Evolutionary conservation across 495 filamentous ascomycete genomes (phyloP).

Genomic region (Coniosporium apollinis): DNA sequence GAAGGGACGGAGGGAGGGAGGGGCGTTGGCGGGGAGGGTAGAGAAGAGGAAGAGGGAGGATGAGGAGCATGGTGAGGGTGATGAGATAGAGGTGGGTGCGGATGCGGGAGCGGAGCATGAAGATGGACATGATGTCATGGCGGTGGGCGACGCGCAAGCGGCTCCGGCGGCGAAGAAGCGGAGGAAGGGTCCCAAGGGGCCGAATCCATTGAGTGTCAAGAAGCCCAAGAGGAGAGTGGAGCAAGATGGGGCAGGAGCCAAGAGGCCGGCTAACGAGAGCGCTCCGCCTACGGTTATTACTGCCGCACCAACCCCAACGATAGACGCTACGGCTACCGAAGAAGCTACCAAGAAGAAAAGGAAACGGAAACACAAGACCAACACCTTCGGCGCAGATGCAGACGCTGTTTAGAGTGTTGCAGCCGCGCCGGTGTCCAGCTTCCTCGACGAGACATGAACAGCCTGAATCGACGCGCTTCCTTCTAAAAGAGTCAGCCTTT

Average conservation of each 20-base stretch:
- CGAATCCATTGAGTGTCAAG: slow-evolving; percentile 82
- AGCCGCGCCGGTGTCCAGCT: too few relatives aligned
- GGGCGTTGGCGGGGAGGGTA: slow-evolving; percentile 4
- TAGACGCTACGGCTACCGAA: too few relatives aligned
- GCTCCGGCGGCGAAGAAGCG: slow-evolving; percentile 41
- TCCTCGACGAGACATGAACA: too few relatives aligned
- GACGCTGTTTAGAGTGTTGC: too few relatives aligned
- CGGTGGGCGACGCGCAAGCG: slow-evolving; percentile 5
- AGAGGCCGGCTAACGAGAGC: not conserved
- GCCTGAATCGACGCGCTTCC: too few relatives aligned
- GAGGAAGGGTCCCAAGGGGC: slow-evolving; percentile 53
- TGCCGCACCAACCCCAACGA: too few relatives aligned
- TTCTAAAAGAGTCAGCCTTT: too few relatives aligned
- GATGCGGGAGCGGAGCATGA: slow-evolving; percentile 7
- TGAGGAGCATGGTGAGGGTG: slow-evolving; percentile 27
- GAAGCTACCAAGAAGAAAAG: slow-evolving; percentile 13
- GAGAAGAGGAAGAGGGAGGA: slow-evolving; percentile 33
- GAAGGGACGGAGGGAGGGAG: slow-evolving; percentile 27
- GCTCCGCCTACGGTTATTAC: too few relatives aligned
- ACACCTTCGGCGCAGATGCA: too few relatives aligned
- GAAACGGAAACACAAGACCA: slow-evolving; percentile 20
- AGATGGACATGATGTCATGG: not conserved
- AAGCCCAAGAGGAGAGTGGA: slow-evolving; percentile 45
- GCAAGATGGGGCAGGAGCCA: not conserved
- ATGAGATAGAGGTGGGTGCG: slow-evolving; percentile 11